Evolutionary conservation across 768 basidiomycete genomes (phyloP).

Genomic region (Rhizopogon vulgaris): DNA sequence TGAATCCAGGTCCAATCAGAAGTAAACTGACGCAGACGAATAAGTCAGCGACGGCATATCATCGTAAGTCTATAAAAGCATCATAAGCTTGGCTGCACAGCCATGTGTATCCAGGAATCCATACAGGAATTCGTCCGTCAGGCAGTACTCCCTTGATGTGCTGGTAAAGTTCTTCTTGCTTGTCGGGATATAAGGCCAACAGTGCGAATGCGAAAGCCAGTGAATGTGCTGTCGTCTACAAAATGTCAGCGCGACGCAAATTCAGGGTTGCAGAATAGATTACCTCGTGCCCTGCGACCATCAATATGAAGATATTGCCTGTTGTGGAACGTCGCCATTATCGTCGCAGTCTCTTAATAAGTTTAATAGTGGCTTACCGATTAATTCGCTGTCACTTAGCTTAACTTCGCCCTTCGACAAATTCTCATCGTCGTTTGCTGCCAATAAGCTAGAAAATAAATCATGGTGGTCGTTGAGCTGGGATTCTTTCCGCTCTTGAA

Average conservation of each 20-base stretch:
- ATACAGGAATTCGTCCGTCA: constrained; percentile 19
- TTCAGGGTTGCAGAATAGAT: not conserved
- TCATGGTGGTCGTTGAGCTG: constrained; percentile 39
- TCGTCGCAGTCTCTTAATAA: not conserved
- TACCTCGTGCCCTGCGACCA: constrained; percentile 62
- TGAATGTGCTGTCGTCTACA: constrained; percentile 28
- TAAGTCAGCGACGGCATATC: constrained; percentile 20
- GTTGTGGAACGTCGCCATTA: not conserved
- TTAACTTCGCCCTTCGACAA: constrained; percentile 17
- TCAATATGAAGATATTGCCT: constrained; percentile 34
- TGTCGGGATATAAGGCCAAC: constrained; percentile 35
- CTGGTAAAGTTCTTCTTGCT: constrained; percentile 31
- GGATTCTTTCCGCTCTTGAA: constrained; percentile 32
- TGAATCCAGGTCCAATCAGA: not conserved
- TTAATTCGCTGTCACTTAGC: constrained; percentile 39
- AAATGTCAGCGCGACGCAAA: not conserved
- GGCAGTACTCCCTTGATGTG: constrained; percentile 23
- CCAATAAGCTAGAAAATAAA: constrained; percentile 46
- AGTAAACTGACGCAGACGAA: constrained; percentile 17
- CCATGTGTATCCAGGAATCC: not conserved
- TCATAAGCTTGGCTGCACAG: not conserved
- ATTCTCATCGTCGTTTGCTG: constrained; percentile 38
- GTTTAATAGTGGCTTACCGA: constrained; percentile 15
- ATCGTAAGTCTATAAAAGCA: constrained; percentile 19
- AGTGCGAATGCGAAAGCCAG: constrained; percentile 27